Base-by-base conservation (phyloP, 1,139 yeast genomes). In the Entelexis sorbosivorans region DNA sequence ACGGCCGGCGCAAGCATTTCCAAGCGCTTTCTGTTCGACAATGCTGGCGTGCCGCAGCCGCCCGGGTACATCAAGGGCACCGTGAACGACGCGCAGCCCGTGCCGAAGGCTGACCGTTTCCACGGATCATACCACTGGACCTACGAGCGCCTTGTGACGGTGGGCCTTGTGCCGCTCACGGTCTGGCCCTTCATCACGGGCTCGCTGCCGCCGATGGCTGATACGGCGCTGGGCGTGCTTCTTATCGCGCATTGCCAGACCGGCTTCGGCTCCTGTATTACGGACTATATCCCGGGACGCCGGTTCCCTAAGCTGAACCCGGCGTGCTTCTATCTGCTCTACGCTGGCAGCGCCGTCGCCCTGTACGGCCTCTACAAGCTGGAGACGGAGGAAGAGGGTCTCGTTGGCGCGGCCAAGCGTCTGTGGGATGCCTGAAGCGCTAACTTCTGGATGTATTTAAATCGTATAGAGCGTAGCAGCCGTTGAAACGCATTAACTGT, bases 81-180 rank as follows among this genome's bases (percentile, higher is more conserved):
- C 22, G 89, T 84, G 49, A 88, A 88, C 67, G 96, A 88, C 55
- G 83, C 95, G 6, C 79, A 77, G 59, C 75, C 76, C 47, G 72
- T 76, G 19, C 94, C 95, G 38, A 68, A 71, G 49, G 68, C 81
- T 2, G 73, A 77, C 63, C 72, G 73, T 61, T 67, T 74, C 59
- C 89, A 85, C 63, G 96, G 96, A 31, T 81, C 95, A 5, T 80
- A 78, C 66, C 96, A 88, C 72, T 88, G 96, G 96, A 71, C 87
- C 14, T 79, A 82, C 62, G 96, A 89, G 67, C 76, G 88, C 60
- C 62, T 77, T 7, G 71, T 84, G 14, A 75, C 89, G 9, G 67
- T 80, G 22, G 76, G 82, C 1, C 67, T 88, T 64, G 74, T 85
- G n/a, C 97, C 97, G 24, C 71, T 89, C 57, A 69, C 79, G 7